phyloP scores from a whole-genome alignment of 140 eudicot species.

The Erigeron philadelphicus region DNA sequence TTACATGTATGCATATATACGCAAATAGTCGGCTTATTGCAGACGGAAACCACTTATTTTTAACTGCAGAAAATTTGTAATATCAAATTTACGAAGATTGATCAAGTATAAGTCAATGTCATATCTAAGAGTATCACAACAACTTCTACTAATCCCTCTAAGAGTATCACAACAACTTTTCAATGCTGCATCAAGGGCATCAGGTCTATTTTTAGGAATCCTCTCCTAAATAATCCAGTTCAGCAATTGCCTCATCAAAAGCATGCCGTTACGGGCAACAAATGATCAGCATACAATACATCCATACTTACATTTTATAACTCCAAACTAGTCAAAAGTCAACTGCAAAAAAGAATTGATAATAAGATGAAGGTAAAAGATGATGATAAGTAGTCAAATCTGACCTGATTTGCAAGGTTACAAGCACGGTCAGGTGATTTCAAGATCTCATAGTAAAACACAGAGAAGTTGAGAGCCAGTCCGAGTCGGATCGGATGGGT shows the following conservation, averaged over 20 bases:
- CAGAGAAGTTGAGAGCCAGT: slow-evolving; percentile 33
- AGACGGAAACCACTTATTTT: no score
- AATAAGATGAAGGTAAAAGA: neutral
- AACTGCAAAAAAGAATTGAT: neutral
- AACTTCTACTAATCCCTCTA: no score
- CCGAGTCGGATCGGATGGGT: slow-evolving; percentile 34
- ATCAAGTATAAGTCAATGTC: no score
- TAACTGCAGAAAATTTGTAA: no score
- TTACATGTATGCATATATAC: no score
- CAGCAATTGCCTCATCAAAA: slow-evolving; percentile 40
- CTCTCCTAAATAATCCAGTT: slow-evolving; percentile 35
- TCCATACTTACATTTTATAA: neutral
- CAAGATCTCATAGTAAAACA: slow-evolving; percentile 34
- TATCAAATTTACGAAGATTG: no score
- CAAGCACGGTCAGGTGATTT: slow-evolving; percentile 35
- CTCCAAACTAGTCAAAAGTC: neutral
- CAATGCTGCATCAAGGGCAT: no score
- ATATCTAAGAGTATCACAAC: no score
- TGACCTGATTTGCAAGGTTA: slow-evolving; percentile 31
- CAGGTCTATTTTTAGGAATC: no score
- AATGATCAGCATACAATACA: neutral
- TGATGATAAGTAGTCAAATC: neutral
- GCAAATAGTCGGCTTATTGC: no score
- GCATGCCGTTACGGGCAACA: slow-evolving; percentile 16
- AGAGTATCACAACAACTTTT: no score